Evolutionary conservation across 306 rosid genomes (phyloP), one percentile per base, ranked within the genome.

Genomic region (Ziziphus jujuba): DNA sequence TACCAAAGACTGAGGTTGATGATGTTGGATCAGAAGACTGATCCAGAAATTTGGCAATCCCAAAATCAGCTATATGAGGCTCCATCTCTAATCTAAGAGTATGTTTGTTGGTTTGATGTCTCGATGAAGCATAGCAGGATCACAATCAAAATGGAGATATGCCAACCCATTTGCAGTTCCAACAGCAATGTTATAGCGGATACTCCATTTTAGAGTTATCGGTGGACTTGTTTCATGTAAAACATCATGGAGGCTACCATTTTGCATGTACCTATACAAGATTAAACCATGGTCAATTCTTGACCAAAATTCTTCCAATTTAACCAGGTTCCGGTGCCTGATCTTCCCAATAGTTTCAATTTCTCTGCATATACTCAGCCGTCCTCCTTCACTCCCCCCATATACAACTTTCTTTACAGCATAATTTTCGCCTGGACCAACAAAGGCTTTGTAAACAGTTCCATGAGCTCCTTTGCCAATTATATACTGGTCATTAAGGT

Each of bases 381-480:
- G 76, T 68, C 72, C 81, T 56, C 77, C 72, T 72, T 51, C 78
- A 78, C 74, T 81, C 16, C 80, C 84, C 1, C 52, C 63, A 71
- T 79, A 84, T 52, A 61, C 80, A 44, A 92, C 60, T 86, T 87
- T 89, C 83, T 92, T 92, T 50, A 82, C 80, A 7, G 95, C 98
- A 76, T 53, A 89, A 67, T 62, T 79, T 53, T 65, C 51, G 71
- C 78, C 67, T 17, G 86, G 75, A 59, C 69, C 73, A 21, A 87
- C 36, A 13, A 61, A 47, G 48, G 91, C 96, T 80, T 81, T 87
- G 54, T 92, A 92, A 45, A 92, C 95, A 48, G 81, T 76, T 75
- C 98, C 96, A 66, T 92, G 96, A 10, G 91, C 89, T 76, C 98
- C 98, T 81, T 80, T 79, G 17, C 98, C 98, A 6, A 92, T 82